Conservation (phyloP, 495 filamentous ascomycete species). For the Penicillium malachiteum region DNA sequence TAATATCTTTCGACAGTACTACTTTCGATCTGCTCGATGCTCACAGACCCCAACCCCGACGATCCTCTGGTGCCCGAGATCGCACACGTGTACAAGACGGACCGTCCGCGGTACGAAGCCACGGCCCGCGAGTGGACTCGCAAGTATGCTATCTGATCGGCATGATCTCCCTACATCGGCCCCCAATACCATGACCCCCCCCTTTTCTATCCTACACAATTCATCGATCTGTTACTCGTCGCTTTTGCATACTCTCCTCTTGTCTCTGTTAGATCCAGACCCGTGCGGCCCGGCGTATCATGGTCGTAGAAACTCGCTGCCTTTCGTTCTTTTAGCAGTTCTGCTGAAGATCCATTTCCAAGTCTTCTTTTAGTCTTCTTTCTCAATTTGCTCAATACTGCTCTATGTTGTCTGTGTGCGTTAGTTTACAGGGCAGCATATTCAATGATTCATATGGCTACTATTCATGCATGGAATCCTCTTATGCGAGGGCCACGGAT, state of each 20-base stretch:
- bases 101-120: slow-evolving; percentile 89
- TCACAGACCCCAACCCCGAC: slow-evolving; percentile 98
- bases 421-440: slow-evolving; percentile 37
- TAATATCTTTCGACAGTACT: slow-evolving; percentile 58
- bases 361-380: slow-evolving; percentile 24
- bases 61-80: slow-evolving; percentile 98
- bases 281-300: slow-evolving; percentile 47
- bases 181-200: slow-evolving; percentile 10
- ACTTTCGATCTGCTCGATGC: slow-evolving; percentile 99
- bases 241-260: slow-evolving; percentile 36
- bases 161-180: slow-evolving; percentile 27
- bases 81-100: slow-evolving; percentile 99
- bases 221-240: slow-evolving; percentile 27
- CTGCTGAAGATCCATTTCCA: not conserved
- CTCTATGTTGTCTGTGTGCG: slow-evolving; percentile 10
- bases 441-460: slow-evolving; percentile 49
- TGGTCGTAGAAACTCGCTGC: slow-evolving; percentile 45
- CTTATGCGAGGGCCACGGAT: slow-evolving; percentile 11
- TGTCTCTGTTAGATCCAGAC: slow-evolving; percentile 41
- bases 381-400: slow-evolving; percentile 11
- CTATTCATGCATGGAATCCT: slow-evolving; percentile 46
- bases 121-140: slow-evolving; percentile 98
- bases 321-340: not conserved
- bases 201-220: slow-evolving; percentile 11
- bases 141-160: slow-evolving; percentile 83